A percentile compares a stretch with the other conserved stretches of the same genome.
These are phyloP conservation scores for Fusarium proliferatum DNA, from an alignment of 2,329 filamentous ascomycete species.

Conservation along the genomic window DNA sequence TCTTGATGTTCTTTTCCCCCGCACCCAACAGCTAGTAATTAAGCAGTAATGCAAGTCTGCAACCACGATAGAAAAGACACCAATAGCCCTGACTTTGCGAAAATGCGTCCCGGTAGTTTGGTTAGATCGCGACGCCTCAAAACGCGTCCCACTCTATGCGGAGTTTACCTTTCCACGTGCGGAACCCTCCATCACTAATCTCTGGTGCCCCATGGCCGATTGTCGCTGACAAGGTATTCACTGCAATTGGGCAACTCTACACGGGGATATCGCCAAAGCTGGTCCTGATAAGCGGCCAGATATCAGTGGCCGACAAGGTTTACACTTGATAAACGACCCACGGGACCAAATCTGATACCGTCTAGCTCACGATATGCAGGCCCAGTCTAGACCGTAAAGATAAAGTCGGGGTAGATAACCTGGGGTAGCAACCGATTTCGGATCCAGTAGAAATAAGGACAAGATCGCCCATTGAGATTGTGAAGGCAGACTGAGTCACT, in stretches of 20 bases:
- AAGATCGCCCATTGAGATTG: not conserved
- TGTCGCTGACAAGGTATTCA: not conserved
- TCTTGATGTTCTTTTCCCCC: too few relatives aligned
- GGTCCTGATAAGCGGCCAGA: not conserved
- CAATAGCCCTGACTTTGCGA: too few relatives aligned
- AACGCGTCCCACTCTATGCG: not conserved
- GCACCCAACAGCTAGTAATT: not conserved
- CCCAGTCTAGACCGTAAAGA: not conserved
- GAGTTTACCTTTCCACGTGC: not conserved
- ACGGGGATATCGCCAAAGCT: not conserved
- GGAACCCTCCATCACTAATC: not conserved
- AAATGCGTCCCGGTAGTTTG: not conserved
- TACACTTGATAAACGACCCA: not conserved
- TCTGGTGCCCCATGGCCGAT: not conserved
- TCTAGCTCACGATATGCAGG: not conserved
- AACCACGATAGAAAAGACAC: not conserved
- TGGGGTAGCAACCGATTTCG: not conserved
- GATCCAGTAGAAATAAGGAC: not conserved
- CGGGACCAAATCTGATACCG: not conserved
- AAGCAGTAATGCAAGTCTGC: not conserved
- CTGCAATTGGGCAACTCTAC: not conserved
- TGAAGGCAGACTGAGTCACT: not conserved
- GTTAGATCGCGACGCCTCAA: not conserved
- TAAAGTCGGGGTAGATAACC: constrained; percentile 4
- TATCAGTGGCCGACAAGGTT: not conserved